Evolutionary conservation across 345 rosid genomes (phyloP), one percentile per base, ranked within the genome.

Genomic region (Reutealis trisperma): DNA sequence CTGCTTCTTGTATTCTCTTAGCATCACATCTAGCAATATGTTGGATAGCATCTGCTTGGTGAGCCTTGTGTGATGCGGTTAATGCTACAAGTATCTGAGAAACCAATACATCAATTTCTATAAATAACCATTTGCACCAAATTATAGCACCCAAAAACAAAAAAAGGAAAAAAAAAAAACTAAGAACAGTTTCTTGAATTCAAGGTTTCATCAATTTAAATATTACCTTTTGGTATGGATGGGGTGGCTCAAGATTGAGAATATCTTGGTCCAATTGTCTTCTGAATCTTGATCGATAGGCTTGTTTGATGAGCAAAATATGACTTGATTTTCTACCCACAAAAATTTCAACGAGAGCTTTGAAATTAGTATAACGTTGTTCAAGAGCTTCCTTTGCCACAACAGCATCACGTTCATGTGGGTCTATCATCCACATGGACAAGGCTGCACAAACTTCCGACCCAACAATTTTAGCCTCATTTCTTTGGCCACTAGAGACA

Each of bases 261-360:
- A 91, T 87, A 72, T 91, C 93, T 64, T 86, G 93, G 73, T 87
- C 92, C 67, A 91, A 59, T 41, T 79, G 87, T 74, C 85, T 83
- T 51, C 77, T 82, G 66, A 84, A 88, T 68, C 75, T 88, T 57
- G 83, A 69, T 22, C 81, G 82, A 68, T 88, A 91, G n/a, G 84
- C 90, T 72, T 83, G 89, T 58, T 84, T 88, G 63, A 90, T 84
- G 58, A 89, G 85, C 65, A 59, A 67, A 51, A 90, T 47, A 67
- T 88, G 90, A 71, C 92, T 90, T 61, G 93, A 89, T 86, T 91
- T 91, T 72, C 91, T 75, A 4, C 93, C 88, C 15, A 83, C 84
- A 60, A 91, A 90, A 52, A 87, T 87, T 55, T 91, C 96, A 49
- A 86, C 77, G 7, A 91, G 80, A 21, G 85, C 88, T 78, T 44